These are phyloP conservation scores for Aphanomyces cochlioides DNA, from an alignment of 352 stramenopile genomes.

Conservation along the genomic window DNA sequence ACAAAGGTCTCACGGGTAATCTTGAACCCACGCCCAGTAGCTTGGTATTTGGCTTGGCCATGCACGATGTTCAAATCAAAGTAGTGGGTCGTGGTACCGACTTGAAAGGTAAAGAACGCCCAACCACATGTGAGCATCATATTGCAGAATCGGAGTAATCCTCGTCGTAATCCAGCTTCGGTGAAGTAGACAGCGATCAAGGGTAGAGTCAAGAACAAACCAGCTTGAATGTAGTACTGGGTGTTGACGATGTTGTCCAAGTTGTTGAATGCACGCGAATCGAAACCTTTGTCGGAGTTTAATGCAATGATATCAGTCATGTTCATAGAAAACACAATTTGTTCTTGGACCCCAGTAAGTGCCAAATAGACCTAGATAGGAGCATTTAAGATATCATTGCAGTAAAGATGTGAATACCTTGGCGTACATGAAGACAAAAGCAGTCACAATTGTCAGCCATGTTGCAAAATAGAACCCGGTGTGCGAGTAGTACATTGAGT, in stretches of 20 bases:
- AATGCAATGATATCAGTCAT: conserved; percentile 50
- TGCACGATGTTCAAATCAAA: conserved; percentile 78
- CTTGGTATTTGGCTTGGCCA: conserved; percentile 70
- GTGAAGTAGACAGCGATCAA: conserved; percentile 74
- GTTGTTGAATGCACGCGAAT: conserved; percentile 54
- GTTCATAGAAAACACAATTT: conserved; percentile 70
- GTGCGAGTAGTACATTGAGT: conserved; percentile 84
- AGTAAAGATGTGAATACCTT: conserved; percentile 36
- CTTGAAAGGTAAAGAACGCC: conserved; percentile 78
- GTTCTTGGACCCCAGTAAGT: conserved; percentile 54
- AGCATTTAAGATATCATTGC: conserved; percentile 13
- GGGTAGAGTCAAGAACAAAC: conserved; percentile 66
- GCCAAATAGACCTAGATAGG: conserved; percentile 54
- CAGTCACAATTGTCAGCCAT: conserved; percentile 80
- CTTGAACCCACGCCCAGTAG: conserved; percentile 77
- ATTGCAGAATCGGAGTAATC: conserved; percentile 62
- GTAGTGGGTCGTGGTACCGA: conserved; percentile 81
- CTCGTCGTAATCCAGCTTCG: conserved; percentile 57
- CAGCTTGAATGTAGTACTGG: conserved; percentile 79
- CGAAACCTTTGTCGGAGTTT: conserved; percentile 57
- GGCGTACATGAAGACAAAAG: conserved; percentile 80
- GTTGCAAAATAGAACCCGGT: conserved; percentile 79
- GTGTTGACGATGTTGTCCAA: conserved; percentile 68
- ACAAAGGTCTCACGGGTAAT: conserved; percentile 77
- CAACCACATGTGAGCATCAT: conserved; percentile 71